Evolutionary conservation across 1,139 yeast species (phyloP), one percentile per base, ranked within the genome.

Genomic region (Candida gigantensis): DNA sequence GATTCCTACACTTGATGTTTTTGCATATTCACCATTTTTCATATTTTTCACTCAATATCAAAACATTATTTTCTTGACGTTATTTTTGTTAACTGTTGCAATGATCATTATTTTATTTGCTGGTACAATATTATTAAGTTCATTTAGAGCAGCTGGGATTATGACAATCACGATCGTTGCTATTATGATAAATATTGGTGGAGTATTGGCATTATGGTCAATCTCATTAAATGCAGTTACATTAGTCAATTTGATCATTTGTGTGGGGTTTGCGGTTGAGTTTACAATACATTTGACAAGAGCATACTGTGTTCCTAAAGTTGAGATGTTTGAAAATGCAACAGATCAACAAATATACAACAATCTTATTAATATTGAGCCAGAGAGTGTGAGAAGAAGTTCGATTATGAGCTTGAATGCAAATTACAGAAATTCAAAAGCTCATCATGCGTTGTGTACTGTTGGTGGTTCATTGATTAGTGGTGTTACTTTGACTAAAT

Each of bases 11-110:
- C 43, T 65, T 24, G 78, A 81, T n/a, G 68, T 89, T 0, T 92
- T 85, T 73, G 95, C 96, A 0, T 90, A 86, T 58, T 87, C 96
- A 1, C 94, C 95, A 18, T 90, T 90, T 59, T 92, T 92, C 64
- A 81, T 92, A 23, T 92, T 83, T 59, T 92, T 92, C 53, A 96
- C 87, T 5, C 97, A 92, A 62, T 92, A 92, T 59, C 72, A 70
- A 28, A 67, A 83, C 0, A 81, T 92, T 24, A 63, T 82, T 3
- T 42, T 56, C 12, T 63, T 83, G 40, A 77, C 96, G 0, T 57
- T 84, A 33, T 53, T 60, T 6, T 63, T 90, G 37, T 51, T 89
- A 2, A 60, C 63, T 0, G 52, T 72, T 2, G 95, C 96, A 0
- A 55, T 81, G 21, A 48, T 59, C 0, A 62, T 81, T 5, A 78